Percentiles rank a stretch among this genome's conserved stretches.
Evolutionary conservation across 441 rosid species (phyloP).

Genomic region (Macaranga tanarius): DNA sequence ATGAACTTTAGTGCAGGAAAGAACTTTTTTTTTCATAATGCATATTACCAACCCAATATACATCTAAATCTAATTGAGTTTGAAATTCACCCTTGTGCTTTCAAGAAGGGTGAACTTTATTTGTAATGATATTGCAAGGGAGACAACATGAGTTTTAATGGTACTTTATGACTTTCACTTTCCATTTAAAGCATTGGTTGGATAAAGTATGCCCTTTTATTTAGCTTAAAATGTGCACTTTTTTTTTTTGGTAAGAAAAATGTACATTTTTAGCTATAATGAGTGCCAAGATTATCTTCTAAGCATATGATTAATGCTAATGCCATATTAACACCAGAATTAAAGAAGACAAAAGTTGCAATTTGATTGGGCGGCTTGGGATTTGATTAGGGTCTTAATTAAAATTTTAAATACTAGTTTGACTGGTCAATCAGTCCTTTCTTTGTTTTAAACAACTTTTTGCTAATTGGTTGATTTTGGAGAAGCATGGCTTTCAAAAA

Average conservation of each 20-base stretch:
- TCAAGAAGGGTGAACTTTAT: too few relatives aligned
- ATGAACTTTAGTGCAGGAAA: too few relatives aligned
- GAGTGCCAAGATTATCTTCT: neutral
- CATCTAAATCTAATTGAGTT: too few relatives aligned
- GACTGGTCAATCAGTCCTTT: neutral
- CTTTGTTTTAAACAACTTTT: neutral
- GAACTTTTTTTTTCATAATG: too few relatives aligned
- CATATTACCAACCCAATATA: too few relatives aligned
- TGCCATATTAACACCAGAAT: neutral
- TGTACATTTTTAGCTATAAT: neutral
- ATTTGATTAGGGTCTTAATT: neutral
- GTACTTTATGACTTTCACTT: constrained; percentile 1
- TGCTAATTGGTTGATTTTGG: constrained; percentile 3
- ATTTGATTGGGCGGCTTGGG: neutral
- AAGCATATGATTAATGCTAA: constrained; percentile 7
- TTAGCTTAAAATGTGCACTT: neutral
- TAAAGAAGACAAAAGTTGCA: neutral
- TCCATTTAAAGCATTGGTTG: neutral
- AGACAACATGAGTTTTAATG: neutral
- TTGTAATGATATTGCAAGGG: neutral
- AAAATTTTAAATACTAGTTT: neutral
- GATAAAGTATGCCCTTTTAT: neutral
- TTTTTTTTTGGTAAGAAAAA: too few relatives aligned
- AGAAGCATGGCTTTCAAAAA: constrained; percentile 8
- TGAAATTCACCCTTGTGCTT: neutral